These are phyloP conservation scores for Tilletiaria anomala DNA, from an alignment of 1,284 basidiomycete species.

Conservation along the genomic window DNA sequence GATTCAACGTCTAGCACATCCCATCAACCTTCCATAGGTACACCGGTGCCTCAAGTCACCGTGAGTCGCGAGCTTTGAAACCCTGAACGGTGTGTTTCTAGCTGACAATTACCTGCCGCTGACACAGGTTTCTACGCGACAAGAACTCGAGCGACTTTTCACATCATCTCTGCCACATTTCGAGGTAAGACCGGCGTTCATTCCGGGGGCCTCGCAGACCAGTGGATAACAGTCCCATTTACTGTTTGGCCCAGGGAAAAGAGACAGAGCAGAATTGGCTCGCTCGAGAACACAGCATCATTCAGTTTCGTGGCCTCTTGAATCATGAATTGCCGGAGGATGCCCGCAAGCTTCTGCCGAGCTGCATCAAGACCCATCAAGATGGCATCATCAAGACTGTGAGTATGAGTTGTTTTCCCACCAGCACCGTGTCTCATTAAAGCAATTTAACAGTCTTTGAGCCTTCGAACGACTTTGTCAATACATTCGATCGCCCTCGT, in stretches of 20 bases:
- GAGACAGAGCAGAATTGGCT: slow-evolving; percentile 97
- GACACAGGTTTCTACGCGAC: slow-evolving; percentile 60
- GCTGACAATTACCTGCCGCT: slow-evolving; percentile 18
- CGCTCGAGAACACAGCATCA: slow-evolving; percentile 61
- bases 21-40: no score
- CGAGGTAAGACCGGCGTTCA: slow-evolving; percentile 57
- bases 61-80: neutral
- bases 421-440: neutral
- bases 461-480: slow-evolving; percentile 80
- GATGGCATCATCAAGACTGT: slow-evolving; percentile 77
- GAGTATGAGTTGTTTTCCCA: slow-evolving; percentile 32
- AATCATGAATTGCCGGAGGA: slow-evolving; percentile 49
- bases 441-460: slow-evolving; percentile 54
- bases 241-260: slow-evolving; percentile 51
- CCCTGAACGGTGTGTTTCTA: neutral
- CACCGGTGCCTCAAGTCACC: neutral
- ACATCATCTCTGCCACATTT: slow-evolving; percentile 61
- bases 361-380: slow-evolving; percentile 62
- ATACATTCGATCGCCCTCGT: slow-evolving; percentile 66
- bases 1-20: no score
- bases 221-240: slow-evolving; percentile 2
- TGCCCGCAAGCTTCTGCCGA: slow-evolving; percentile 56
- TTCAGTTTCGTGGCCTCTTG: slow-evolving; percentile 77
- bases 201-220: no score
- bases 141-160: slow-evolving; percentile 76